Base-by-base conservation (phyloP, 192 early-diverging fungal genomes). In the Coemansia umbellata region DNA sequence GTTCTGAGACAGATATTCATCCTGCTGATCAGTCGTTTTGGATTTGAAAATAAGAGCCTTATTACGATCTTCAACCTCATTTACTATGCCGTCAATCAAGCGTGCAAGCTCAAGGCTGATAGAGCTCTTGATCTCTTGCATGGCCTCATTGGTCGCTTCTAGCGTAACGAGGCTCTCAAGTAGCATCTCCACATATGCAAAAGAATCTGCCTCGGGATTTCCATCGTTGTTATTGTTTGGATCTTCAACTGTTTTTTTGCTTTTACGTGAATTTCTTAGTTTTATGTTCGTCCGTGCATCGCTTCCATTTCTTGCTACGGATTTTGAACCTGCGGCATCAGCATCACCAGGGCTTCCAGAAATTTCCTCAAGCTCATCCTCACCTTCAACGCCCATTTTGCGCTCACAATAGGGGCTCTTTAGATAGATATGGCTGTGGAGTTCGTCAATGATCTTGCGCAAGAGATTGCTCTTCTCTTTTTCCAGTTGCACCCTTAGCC, bases 341-440 rank as follows among this genome's bases (percentile, higher is more conserved):
- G 26, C 58, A 31, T 53, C 56, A n/a, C 47, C 60, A 10, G 43
- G 5, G 1, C 24, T 28, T 13, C 21, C 43, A 7, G 43, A 26
- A 7, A 19, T 26, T n/a, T 45, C 43, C 17, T 45, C 43, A 1
- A 53, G 54, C 7, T 66, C 74, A 27, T 72, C 72, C 18, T 74
- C 70, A 40, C 55, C 65, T 26, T 66, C 77, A 1, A 66, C 22
- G 17, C 65, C 73, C 62, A 63, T 64, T 21, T 71, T 71, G 9
- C 78, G 73, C 57, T 87, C 87, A 48, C 86, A 87, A 50, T 89
- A 89, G 10, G 84, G 80, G 30, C 84, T 89, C 35, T 89, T 91
- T 2, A 91, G 54, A 69, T 91, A 91, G 6, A 91, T 61, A 58
- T 89, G 86, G 58, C 81, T 88, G 37, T 89, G 87, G 28, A 91